Evolutionary conservation across 1,284 basidiomycete species (phyloP).

Genomic region (Sphagnurus paluster): DNA sequence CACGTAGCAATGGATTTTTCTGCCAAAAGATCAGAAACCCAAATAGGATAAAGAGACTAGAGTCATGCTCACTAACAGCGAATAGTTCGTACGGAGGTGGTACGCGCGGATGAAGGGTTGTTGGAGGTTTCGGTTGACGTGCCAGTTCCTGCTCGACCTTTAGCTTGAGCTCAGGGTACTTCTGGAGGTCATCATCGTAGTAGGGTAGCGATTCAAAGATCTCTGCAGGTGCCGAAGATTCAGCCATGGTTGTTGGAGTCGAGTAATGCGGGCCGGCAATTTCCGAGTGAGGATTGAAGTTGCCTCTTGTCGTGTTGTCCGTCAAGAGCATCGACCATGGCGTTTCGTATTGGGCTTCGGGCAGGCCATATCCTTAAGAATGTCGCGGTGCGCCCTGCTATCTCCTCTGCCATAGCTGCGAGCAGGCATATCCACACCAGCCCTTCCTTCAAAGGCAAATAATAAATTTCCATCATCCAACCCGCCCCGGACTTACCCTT

Average conservation of each 20-base stretch:
- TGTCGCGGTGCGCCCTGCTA: constrained; percentile 25
- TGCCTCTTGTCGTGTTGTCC: constrained; percentile 8
- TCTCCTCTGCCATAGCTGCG: constrained; percentile 13
- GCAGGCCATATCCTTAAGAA: constrained; percentile 40
- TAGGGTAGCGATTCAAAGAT: constrained; percentile 90
- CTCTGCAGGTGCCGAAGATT: constrained; percentile 24
- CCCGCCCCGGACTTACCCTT: constrained; percentile 4
- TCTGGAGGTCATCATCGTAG: constrained; percentile 91
- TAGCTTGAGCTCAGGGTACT: constrained; percentile 66
- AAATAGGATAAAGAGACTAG: constrained; percentile 1
- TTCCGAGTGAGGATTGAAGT: constrained; percentile 27
- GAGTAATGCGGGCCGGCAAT: constrained; percentile 31
- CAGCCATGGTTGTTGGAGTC: constrained; percentile 20
- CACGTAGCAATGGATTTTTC: constrained; percentile 67
- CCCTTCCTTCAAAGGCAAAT: constrained; percentile 47
- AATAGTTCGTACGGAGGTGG: constrained; percentile 71
- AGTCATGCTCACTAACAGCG: constrained; percentile 61
- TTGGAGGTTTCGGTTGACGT: constrained; percentile 58
- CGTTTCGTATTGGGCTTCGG: constrained; percentile 47
- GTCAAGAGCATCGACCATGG: constrained; percentile 39
- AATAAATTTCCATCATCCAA: constrained; percentile 3
- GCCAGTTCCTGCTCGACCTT: constrained; percentile 76
- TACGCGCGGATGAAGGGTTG: constrained; percentile 66
- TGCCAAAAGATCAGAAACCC: constrained; percentile 27
- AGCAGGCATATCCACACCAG: constrained; percentile 44